Percentiles rank a stretch among this genome's conserved stretches.
phyloP scores from a whole-genome alignment of 805 yeast genomes.

The Saccharomyces eubayanus region DNA sequence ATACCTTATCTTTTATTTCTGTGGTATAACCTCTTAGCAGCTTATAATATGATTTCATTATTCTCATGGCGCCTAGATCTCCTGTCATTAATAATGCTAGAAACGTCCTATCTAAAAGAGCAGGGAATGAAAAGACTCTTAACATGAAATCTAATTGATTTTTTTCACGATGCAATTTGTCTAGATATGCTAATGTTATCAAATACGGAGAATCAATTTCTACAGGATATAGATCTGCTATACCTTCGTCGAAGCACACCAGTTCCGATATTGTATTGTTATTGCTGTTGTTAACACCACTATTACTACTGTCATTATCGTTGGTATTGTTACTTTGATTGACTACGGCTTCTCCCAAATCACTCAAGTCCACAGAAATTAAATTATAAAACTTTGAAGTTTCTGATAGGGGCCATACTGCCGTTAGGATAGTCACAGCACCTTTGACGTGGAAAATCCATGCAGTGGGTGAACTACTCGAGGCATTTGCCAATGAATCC shows the following conservation, averaged over 20 bases:
- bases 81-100: conserved; percentile 73
- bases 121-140: conserved; percentile 89
- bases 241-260: conserved; percentile 78
- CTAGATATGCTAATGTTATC: conserved; percentile 75
- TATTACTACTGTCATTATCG: background rate
- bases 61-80: conserved; percentile 80
- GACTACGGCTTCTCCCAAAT: conserved; percentile 58
- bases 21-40: conserved; percentile 72
- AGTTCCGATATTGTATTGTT: conserved; percentile 44
- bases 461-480: conserved; percentile 74
- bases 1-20: conserved; percentile 81
- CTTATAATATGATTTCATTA: conserved; percentile 82
- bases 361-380: conserved; percentile 83
- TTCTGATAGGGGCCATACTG: conserved; percentile 85
- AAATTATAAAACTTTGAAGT: conserved; percentile 58
- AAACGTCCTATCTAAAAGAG: conserved; percentile 74
- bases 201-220: conserved; percentile 76
- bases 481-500: conserved; percentile 91
- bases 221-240: conserved; percentile 81
- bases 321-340: background rate
- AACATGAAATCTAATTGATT: conserved; percentile 79
- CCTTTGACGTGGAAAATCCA: conserved; percentile 98
- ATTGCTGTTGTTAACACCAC: conserved; percentile 19
- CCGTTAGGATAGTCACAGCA: conserved; percentile 89
- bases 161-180: conserved; percentile 72